Conservation (phyloP, 1,284 basidiomycete species). For the Ceratobasidium papillatum region DNA sequence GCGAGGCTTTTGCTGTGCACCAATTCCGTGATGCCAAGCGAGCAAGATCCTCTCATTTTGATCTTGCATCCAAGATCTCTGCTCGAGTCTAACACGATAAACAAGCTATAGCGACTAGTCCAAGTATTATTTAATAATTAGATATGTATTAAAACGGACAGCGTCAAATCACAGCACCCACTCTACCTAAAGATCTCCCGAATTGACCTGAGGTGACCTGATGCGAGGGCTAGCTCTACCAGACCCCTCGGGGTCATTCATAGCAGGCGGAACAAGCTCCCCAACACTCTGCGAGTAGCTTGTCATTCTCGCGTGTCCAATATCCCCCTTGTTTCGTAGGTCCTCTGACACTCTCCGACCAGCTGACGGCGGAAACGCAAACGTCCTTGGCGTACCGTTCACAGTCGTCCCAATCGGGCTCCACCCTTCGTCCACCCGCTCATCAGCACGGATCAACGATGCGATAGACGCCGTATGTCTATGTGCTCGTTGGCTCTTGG, state of each 20-base stretch:
- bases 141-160: conserved; percentile 18
- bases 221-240: conserved; percentile 34
- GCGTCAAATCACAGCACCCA: neutral
- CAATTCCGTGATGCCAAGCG: neutral
- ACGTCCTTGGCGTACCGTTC: conserved; percentile 37
- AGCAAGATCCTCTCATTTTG: neutral
- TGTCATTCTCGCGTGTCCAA: conserved; percentile 16
- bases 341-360: conserved; percentile 27
- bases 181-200: conserved; percentile 16
- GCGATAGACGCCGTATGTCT: conserved; percentile 82
- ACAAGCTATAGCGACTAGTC: too few relatives aligned
- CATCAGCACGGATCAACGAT: conserved; percentile 76
- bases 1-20: neutral
- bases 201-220: conserved; percentile 23
- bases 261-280: conserved; percentile 26
- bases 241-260: neutral
- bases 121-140: conserved; percentile 29
- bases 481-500: conserved; percentile 54
- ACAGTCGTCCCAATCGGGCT: conserved; percentile 53
- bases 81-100: neutral
- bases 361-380: conserved; percentile 38
- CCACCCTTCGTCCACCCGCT: conserved; percentile 78
- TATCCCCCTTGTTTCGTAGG: conserved; percentile 1
- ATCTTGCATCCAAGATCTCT: neutral
- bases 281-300: conserved; percentile 26